phyloP scores from a whole-genome alignment of 2,329 filamentous ascomycete species.

The Hymenoscyphus fructigenus region DNA sequence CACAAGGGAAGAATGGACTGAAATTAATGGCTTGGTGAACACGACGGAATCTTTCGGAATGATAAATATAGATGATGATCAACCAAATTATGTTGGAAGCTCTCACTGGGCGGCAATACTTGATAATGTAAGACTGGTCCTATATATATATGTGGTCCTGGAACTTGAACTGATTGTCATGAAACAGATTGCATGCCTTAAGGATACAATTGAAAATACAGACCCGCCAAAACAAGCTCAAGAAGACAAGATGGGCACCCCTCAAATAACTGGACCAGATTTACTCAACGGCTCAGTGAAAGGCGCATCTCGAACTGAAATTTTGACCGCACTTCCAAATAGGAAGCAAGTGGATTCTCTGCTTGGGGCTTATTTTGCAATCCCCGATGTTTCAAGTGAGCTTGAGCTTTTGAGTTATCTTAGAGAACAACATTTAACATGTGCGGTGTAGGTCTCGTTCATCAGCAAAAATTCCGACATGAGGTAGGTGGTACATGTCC shows the following conservation, averaged over 20 bases:
- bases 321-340: constrained; percentile 49
- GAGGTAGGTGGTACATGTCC: constrained; percentile 34
- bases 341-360: constrained; percentile 48
- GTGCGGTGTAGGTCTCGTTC: constrained; percentile 36
- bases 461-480: constrained; percentile 51
- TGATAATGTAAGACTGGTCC: constrained; percentile 49
- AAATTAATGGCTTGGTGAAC: constrained; percentile 9
- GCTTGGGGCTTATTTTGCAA: constrained; percentile 51
- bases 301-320: constrained; percentile 42
- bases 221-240: constrained; percentile 18
- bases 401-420: not conserved
- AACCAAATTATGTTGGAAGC: constrained; percentile 53
- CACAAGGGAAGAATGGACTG: constrained; percentile 9
- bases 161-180: not conserved
- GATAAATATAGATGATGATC: constrained; percentile 33
- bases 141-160: not conserved
- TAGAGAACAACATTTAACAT: not conserved
- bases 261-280: constrained; percentile 18
- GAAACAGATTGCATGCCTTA: constrained; percentile 55
- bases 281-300: constrained; percentile 26
- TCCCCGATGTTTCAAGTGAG: constrained; percentile 50
- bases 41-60: constrained; percentile 26
- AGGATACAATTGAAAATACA: constrained; percentile 50
- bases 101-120: constrained; percentile 60
- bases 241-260: constrained; percentile 4